Evolutionary conservation across 2,329 filamentous ascomycete genomes (phyloP).

Genomic region (Cryphonectria radicalis): DNA sequence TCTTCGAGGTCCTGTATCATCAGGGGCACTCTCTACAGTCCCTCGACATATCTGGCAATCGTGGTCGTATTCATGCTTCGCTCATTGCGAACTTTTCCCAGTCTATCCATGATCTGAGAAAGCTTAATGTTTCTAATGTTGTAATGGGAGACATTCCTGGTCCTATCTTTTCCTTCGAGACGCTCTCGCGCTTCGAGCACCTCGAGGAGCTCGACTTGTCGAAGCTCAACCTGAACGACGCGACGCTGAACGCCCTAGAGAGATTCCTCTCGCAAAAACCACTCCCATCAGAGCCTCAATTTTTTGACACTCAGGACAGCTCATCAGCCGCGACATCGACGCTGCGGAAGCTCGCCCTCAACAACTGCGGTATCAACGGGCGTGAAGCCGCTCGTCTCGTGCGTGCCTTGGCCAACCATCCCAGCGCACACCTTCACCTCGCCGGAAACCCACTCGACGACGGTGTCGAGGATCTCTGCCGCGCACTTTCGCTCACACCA

Average conservation of each 20-base stretch:
- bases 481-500: conserved; percentile 50
- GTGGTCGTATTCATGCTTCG: conserved; percentile 54
- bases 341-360: conserved; percentile 52
- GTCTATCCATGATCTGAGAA: conserved; percentile 49
- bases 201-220: conserved; percentile 60
- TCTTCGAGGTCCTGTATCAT: conserved; percentile 53
- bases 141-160: conserved; percentile 51
- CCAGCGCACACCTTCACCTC: conserved; percentile 53
- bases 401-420: conserved; percentile 51
- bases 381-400: conserved; percentile 55
- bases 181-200: conserved; percentile 47
- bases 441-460: conserved; percentile 58
- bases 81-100: conserved; percentile 49
- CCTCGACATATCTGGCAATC: conserved; percentile 58
- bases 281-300: conserved; percentile 16
- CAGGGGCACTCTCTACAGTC: conserved; percentile 51
- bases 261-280: conserved; percentile 44
- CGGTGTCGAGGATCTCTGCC: conserved; percentile 55
- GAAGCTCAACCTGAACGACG: conserved; percentile 57
- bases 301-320: not conserved
- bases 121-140: conserved; percentile 55
- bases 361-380: conserved; percentile 57
- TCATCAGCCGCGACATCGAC: conserved; percentile 38
- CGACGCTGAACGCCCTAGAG: conserved; percentile 52
- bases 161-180: conserved; percentile 52